Base-by-base conservation (phyloP, 2,329 filamentous ascomycete genomes). In the Coniella vitis region DNA sequence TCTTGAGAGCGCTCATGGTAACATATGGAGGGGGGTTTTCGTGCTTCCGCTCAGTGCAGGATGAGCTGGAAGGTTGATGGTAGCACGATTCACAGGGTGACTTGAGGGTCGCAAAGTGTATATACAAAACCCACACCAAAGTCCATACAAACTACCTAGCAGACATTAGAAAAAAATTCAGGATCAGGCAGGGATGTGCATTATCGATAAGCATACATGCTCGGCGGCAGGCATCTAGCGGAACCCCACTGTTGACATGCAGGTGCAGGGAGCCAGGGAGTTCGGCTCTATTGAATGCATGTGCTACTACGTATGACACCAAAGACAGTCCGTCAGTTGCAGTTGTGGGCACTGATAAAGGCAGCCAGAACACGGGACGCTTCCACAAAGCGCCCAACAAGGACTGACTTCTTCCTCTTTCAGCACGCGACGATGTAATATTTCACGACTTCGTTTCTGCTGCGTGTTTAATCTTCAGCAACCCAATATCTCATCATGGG, bases 1-100 rank as follows among this genome's bases (percentile, higher is more conserved):
- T 69, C 61, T 81, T 81, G 54, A 79, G 68, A 46, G 72, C 70
- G 61, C 73, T 75, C 77, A 81, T 81, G 48, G 42, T 70, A 56
- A 61, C 59, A 59, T 47, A 22, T 32, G 41, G 53, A 54, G 45
- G 19, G 45, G 50, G 12, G 7, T 3, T 34, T 3, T n/a, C n/a
- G 34, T 16, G 14, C 25, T 34, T 31, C 22, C 29, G 12, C 20
- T 32, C 7, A n/a, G 35, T 37, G 19, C n/a, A 19, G 20, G n/a
- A 10, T 40, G 16, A 37, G 32, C 14, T 17, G 21, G 4, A 14
- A 36, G 49, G 21, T 32, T 29, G 20, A 13, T n/a, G 21, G 14
- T 14, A 34, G 38, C 34, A 32, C 32, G 21, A 39, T 38, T 22
- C 10, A 17, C 29, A 36, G 17, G 25, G 34, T 20, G 21, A 16